Evolutionary conservation across 176 grass and related monocot genomes (phyloP), one percentile per base, ranked within the genome.

Genomic region (Musa schizocarpa): DNA sequence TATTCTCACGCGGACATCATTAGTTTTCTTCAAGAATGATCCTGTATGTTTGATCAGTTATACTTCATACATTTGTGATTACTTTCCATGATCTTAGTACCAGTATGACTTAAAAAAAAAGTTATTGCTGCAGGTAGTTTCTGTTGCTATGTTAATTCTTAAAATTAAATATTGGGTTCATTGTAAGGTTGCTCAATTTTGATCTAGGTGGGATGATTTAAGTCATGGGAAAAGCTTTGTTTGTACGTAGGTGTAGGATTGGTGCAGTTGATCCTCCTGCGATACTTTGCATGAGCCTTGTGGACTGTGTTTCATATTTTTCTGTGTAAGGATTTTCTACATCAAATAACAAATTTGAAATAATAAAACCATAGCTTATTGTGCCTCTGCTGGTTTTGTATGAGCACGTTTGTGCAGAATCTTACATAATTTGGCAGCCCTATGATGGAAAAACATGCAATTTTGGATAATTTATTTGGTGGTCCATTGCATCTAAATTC

Each of bases 21-120:
- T 99, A 68, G 87, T 99, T 84, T 99, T 99, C 91, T 95, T 99
- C 86, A 99, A 94, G 82, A 99, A 79, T 72, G 96, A 99, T 62
- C 96, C 96, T 84, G 96, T 99, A 79, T 92, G 96, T 85, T 77
- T 82, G 75, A 50, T 66, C 53, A 50, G 13, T 63, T 76, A 6
- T 27, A 74, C 13, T 16, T 50, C 2, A 7, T 21, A 5, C 24
- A 52, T 3, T 51, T 71, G 34, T 1, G 8, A n/a, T 51, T 52
- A 50, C 17, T 50, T 70, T n/a, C 68, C 13, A 20, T 50, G 8
- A 71, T 19, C 16, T 69, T 49, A 49, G 17, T 71, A 71, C n/a
- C 48, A 52, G 8, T 51, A 71, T 51, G 43, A 8, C 16, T 3
- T 11, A 8, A 56, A 50, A 57, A 24, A 13, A 54, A 16, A 55